Percentiles rank a stretch among this genome's conserved stretches.
phyloP scores from a whole-genome alignment of 148 eudicot genomes.

The Polygonum aviculare region DNA sequence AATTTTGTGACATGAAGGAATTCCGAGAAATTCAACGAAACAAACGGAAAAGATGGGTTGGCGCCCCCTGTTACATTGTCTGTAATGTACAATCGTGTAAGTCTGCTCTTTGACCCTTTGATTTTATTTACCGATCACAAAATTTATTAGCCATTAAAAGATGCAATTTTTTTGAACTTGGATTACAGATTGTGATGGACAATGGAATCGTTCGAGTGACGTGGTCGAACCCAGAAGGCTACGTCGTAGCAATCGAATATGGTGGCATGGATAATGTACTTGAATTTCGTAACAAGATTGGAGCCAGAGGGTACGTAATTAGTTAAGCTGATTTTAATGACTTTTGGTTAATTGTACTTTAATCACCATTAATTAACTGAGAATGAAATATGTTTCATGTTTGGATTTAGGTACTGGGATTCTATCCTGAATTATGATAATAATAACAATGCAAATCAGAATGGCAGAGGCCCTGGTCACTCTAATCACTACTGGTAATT shows the following conservation, averaged over 20 bases:
- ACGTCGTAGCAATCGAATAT: background rate
- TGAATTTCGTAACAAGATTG: background rate
- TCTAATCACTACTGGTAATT: background rate
- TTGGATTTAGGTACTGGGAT: background rate
- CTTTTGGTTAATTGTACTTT: background rate
- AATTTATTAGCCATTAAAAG: no score
- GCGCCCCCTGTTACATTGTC: background rate
- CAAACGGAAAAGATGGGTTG: background rate
- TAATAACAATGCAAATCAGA: background rate
- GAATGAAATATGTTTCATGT: background rate
- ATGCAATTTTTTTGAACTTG: background rate
- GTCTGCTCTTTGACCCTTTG: background rate
- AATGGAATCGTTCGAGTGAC: slow-evolving; percentile 13
- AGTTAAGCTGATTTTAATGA: background rate
- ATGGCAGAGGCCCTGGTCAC: background rate
- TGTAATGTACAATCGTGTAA: background rate
- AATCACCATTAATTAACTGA: no score
- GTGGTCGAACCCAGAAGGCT: slow-evolving; percentile 11
- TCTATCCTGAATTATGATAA: background rate
- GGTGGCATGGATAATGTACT: slow-evolving; percentile 12
- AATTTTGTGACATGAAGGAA: background rate
- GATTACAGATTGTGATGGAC: slow-evolving; percentile 8
- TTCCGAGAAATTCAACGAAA: background rate
- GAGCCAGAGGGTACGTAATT: background rate
- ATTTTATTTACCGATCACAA: background rate